Base-by-base conservation (phyloP, 495 filamentous ascomycete genomes). In the Gamarada debralockiae region DNA sequence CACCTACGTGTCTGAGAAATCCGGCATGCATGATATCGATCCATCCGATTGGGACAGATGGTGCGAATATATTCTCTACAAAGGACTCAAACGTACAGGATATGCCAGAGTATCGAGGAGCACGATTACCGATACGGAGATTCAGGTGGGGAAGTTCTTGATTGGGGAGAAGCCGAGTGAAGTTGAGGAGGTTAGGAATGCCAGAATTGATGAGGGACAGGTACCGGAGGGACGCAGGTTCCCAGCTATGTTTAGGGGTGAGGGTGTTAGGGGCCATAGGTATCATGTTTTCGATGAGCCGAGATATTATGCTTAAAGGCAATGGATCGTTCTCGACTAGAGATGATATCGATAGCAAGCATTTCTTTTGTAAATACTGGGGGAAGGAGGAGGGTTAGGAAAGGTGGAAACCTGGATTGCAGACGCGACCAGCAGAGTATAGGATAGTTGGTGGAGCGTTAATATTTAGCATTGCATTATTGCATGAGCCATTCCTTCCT, bases 1-100 rank as follows among this genome's bases (percentile, higher is more conserved):
- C 67, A 96, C 83, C 1, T 97, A 96, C 62, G 95, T 99, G 23
- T 86, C 89, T 40, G 82, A 92, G 20, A 64, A 73, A 41, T 92
- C 86, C 52, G 86, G 89, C 18, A 99, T 99, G 95, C 83, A 86
- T 59, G 95, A 99, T 62, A 93, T 99, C 47, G 95, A 99, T 60
- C 79, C 83, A 8, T 85, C 75, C 13, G 95, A 99, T 64, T 96
- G 90, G 90, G 93, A 98, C 69, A 73, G 95, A 51, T 99, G 95
- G 95, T 99, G 95, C 72, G 93, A 99, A 74, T 99, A 99, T 64
- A 93, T 99, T 57, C 74, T 99, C 46, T 99, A 87, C 74, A 96
- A 97, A 73, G 85, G 84, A 10, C 67, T 99, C 46, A 86, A 84
- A 67, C 76, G 92, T 56, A 85, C 85, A 2, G 95, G 90, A 7